Percentiles rank a stretch among this genome's conserved stretches.
Conservation (phyloP, 345 rosid genomes). For the Syzygium aromaticum region DNA sequence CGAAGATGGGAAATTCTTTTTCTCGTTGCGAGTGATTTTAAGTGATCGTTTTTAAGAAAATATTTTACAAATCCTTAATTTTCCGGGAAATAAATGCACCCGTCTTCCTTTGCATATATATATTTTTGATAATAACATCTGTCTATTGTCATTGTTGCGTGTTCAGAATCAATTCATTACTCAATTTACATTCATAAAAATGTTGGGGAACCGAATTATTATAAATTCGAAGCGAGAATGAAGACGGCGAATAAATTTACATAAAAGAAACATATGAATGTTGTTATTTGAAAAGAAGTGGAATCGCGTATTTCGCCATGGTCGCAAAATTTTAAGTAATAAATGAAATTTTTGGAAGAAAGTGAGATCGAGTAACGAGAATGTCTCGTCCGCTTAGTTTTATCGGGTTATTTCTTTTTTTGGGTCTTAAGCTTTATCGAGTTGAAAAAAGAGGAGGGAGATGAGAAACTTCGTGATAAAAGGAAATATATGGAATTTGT, state of each 20-base stretch:
- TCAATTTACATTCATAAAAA: background rate
- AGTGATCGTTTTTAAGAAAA: background rate
- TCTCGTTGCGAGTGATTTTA: background rate
- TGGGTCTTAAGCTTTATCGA: too few relatives aligned
- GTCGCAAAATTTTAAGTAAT: too few relatives aligned
- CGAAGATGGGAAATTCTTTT: background rate
- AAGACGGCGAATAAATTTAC: background rate
- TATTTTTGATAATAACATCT: background rate
- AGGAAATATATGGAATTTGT: background rate
- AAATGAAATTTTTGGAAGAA: background rate
- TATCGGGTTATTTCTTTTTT: background rate
- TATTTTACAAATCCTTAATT: accelerated
- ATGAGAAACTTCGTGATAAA: background rate
- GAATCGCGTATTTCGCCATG: too few relatives aligned
- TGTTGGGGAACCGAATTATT: background rate
- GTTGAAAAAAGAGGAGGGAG: background rate
- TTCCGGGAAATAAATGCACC: background rate
- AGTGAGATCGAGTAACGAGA: background rate
- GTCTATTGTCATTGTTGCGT: background rate
- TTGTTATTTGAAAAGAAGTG: too few relatives aligned
- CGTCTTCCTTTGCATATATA: background rate
- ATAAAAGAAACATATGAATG: too few relatives aligned
- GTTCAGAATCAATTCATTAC: background rate
- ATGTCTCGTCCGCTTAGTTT: background rate
- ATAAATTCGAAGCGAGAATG: background rate